Evolutionary conservation across 805 yeast species (phyloP), one percentile per base, ranked within the genome.

Genomic region (Komagataella mondaviorum): DNA sequence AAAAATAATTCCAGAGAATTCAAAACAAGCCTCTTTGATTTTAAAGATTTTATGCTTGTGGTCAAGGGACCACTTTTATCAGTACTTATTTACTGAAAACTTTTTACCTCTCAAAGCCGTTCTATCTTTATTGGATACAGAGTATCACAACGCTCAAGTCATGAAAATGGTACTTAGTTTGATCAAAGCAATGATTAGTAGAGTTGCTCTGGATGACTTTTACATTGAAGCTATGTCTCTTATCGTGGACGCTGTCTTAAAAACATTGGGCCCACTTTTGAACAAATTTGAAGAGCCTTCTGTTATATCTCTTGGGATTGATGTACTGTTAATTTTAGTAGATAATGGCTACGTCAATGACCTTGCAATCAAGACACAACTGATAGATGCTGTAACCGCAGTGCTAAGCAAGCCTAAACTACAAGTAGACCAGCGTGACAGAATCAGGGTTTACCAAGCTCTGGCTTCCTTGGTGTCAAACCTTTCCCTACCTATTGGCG

Each of bases 1-100:
- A 1, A 69, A 73, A 10, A 91, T 91, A 64, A 83, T 83, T 3
- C 74, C 68, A 45, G 96, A 85, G 59, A 93, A 91, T 62, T 69
- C 84, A 36, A 95, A 88, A 60, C 88, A 85, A 59, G 83, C 91
- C 0, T 88, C 97, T 0, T 76, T 95, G 0, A 62, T 91, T 47
- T 68, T 90, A 77, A 77, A 72, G 52, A 61, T 88, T 7, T 75
- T 91, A 59, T 65, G 78, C 6, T 77, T 95, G 81, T 69, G 85
- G 49, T 61, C 71, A 4, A 62, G 66, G 36, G 67, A 70, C 4
- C 67, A 69, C 20, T 70, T 83, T 44, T 67, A 73, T 48, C 70
- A 71, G 12, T 77, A 83, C 53, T 64, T 88, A 47, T 73, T 72
- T 51, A 65, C 72, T 51, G 85, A 85, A 55, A 75, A 83, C 48